phyloP scores from a whole-genome alignment of 2,329 filamentous ascomycete species.

The Neopestalotiopsis clavispora region DNA sequence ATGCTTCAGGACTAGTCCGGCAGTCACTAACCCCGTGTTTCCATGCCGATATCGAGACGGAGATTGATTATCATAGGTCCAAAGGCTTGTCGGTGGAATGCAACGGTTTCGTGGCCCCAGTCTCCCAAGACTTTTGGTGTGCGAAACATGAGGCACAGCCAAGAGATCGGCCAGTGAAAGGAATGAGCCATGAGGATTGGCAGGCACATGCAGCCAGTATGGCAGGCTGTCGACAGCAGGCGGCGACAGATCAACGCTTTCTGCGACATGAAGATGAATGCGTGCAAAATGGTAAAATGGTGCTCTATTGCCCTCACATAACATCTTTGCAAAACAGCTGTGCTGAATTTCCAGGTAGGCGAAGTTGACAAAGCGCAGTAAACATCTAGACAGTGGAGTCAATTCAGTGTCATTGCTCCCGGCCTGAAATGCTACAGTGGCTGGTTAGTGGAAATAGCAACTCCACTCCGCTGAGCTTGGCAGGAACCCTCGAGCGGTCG shows the following conservation, averaged over 20 bases:
- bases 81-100: slow-evolving; percentile 8
- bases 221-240: background rate
- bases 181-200: background rate
- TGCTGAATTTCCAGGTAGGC: background rate
- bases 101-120: background rate
- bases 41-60: slow-evolving; percentile 13
- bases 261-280: background rate
- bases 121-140: slow-evolving; percentile 9
- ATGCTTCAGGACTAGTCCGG: slow-evolving; percentile 14
- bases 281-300: background rate
- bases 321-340: background rate
- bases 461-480: background rate
- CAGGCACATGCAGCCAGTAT: too few species aligned
- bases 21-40: background rate
- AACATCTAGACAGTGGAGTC: background rate
- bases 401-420: background rate
- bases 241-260: slow-evolving; percentile 1
- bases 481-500: background rate
- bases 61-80: background rate
- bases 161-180: background rate
- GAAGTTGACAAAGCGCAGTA: background rate
- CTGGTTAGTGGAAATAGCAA: background rate
- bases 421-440: background rate
- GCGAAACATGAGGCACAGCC: slow-evolving; percentile 11
- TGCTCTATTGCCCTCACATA: background rate